Conservation (phyloP, 441 rosid species). For the Erodium texanum region DNA sequence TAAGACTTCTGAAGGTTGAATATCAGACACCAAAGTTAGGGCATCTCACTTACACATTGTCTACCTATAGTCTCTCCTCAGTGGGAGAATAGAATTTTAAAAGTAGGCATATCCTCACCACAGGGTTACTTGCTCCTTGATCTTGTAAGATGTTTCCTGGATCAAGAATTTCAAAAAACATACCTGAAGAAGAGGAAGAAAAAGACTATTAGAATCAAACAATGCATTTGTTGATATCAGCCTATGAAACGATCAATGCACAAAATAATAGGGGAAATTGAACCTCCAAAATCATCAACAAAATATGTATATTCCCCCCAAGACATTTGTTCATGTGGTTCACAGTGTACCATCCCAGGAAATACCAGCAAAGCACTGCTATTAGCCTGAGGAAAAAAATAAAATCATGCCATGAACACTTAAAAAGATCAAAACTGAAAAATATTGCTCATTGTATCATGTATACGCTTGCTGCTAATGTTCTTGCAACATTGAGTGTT, state of each 20-base stretch:
- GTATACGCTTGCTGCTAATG: not conserved
- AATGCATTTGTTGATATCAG: conserved; percentile 12
- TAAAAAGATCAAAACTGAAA: conserved; percentile 2
- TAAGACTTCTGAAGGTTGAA: not conserved
- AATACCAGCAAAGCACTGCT: conserved; percentile 65
- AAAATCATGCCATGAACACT: conserved; percentile 11
- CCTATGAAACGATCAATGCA: not conserved
- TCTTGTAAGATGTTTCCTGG: conserved; percentile 65
- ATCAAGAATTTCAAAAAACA: conserved; percentile 68
- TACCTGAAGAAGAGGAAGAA: conserved; percentile 36
- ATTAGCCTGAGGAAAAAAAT: conserved; percentile 46
- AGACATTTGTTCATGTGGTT: conserved; percentile 72
- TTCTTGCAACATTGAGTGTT: not conserved
- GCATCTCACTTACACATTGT: conserved; percentile 6
- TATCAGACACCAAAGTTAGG: conserved; percentile 6
- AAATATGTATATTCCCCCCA: conserved; percentile 77
- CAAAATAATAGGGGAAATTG: conserved; percentile 14
- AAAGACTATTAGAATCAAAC: conserved; percentile 8
- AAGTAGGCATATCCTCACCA: conserved; percentile 45
- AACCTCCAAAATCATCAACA: conserved; percentile 89
- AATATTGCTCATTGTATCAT: not conserved
- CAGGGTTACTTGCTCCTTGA: conserved; percentile 76
- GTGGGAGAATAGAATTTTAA: conserved; percentile 4
- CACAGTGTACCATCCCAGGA: conserved; percentile 71
- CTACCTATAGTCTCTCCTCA: not conserved